These are phyloP conservation scores for Pelargonium myrrhifolium DNA, from an alignment of 441 rosid species.

Conservation along the genomic window DNA sequence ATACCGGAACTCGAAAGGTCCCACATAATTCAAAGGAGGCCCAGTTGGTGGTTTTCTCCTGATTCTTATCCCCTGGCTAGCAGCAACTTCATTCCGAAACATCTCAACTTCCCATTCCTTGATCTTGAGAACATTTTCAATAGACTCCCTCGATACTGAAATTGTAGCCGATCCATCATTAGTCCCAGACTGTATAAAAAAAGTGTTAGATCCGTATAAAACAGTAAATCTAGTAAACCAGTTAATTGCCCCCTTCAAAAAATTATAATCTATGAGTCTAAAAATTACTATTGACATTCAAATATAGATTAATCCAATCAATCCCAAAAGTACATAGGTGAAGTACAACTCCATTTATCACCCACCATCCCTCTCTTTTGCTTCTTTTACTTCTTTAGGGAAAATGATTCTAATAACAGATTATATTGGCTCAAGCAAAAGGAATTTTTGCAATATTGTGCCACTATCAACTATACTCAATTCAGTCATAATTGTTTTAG, in stretches of 20 bases:
- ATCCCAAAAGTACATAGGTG: background rate
- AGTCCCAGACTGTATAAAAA: slow-evolving; percentile 30
- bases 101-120: slow-evolving; percentile 86
- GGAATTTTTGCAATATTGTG: background rate
- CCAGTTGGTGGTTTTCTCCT: slow-evolving; percentile 63
- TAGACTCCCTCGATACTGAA: slow-evolving; percentile 26
- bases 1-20: slow-evolving; percentile 72
- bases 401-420: background rate
- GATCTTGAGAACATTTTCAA: slow-evolving; percentile 37
- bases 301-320: background rate
- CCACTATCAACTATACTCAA: background rate
- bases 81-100: slow-evolving; percentile 64
- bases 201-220: background rate
- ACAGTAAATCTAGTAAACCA: background rate
- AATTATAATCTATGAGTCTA: slow-evolving; percentile 4
- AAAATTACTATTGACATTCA: background rate
- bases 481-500: too few relatives aligned
- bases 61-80: slow-evolving; percentile 74
- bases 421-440: background rate
- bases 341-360: background rate
- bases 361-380: background rate
- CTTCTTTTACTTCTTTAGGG: background rate
- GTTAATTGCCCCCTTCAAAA: background rate
- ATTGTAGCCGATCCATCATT: slow-evolving; percentile 29
- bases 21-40: slow-evolving; percentile 72